Conservation (phyloP, 768 basidiomycete genomes). For the Pisolithus sp. region DNA sequence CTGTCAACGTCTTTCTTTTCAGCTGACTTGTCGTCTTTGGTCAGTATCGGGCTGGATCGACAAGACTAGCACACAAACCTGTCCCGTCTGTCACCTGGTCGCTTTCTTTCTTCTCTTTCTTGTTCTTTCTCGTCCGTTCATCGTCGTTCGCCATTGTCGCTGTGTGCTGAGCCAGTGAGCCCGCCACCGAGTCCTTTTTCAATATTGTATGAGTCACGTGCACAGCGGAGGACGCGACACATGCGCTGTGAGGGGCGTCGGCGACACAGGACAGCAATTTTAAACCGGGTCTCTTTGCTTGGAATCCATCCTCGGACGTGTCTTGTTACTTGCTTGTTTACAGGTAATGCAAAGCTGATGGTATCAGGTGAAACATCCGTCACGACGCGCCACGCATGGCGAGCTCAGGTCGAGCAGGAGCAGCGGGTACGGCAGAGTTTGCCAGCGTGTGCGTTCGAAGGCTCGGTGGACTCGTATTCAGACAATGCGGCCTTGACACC, state of each 20-base stretch:
- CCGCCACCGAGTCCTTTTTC: no score
- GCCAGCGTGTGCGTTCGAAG: background rate
- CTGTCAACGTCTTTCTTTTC: slow-evolving; percentile 35
- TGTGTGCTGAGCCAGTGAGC: no score
- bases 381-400: slow-evolving; percentile 26
- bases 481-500: slow-evolving; percentile 15
- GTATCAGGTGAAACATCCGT: slow-evolving; percentile 17
- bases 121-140: background rate
- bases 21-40: slow-evolving; percentile 6
- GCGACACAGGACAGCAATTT: no score
- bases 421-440: background rate
- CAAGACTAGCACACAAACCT: slow-evolving; percentile 13
- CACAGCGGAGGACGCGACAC: background rate
- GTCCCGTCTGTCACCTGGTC: slow-evolving; percentile 11
- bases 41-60: slow-evolving; percentile 2
- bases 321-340: background rate
- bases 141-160: background rate
- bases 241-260: background rate
- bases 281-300: no score
- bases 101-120: slow-evolving; percentile 4
- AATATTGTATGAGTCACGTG: background rate
- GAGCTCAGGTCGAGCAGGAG: slow-evolving; percentile 15
- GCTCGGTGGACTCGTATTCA: slow-evolving; percentile 13
- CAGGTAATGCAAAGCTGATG: slow-evolving; percentile 7
- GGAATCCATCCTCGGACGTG: background rate